These are phyloP conservation scores for Lachnellula arida DNA, from an alignment of 2,329 filamentous ascomycete genomes.

Conservation along the genomic window DNA sequence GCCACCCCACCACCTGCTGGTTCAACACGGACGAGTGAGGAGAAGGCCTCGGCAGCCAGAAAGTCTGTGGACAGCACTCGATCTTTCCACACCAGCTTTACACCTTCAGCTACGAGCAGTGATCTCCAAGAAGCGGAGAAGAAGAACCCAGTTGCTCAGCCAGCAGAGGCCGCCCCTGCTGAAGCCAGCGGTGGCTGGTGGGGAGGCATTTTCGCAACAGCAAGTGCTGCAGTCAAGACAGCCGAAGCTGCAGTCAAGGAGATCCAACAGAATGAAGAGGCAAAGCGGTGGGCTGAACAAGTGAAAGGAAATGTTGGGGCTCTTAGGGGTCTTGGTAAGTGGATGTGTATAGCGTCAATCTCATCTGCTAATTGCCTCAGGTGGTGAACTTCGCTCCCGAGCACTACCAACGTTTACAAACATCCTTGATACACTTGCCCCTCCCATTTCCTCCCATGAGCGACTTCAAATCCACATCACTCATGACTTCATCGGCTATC, in stretches of 20 bases:
- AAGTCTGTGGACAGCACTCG: conserved; percentile 76
- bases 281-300: conserved; percentile 92
- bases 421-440: conserved; percentile 89
- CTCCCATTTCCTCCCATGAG: conserved; percentile 94
- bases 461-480: conserved; percentile 96
- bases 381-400: conserved; percentile 78
- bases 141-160: conserved; percentile 44
- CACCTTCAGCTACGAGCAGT: conserved; percentile 58
- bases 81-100: conserved; percentile 67
- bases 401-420: conserved; percentile 93
- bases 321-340: conserved; percentile 68
- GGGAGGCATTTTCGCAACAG: conserved; percentile 78
- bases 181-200: conserved; percentile 67
- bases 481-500: conserved; percentile 91
- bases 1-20: conserved; percentile 44
- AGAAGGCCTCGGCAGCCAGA: conserved; percentile 49
- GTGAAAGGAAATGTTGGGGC: conserved; percentile 83
- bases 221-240: conserved; percentile 75
- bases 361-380: conserved; percentile 41
- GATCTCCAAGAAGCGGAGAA: conserved; percentile 55
- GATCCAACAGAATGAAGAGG: conserved; percentile 94
- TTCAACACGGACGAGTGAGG: conserved; percentile 57
- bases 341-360: conserved; percentile 1
- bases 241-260: conserved; percentile 91
- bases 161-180: conserved; percentile 26